These are phyloP conservation scores for Termitomyces bulborhizus DNA, from an alignment of 768 basidiomycete genomes.

Conservation along the genomic window DNA sequence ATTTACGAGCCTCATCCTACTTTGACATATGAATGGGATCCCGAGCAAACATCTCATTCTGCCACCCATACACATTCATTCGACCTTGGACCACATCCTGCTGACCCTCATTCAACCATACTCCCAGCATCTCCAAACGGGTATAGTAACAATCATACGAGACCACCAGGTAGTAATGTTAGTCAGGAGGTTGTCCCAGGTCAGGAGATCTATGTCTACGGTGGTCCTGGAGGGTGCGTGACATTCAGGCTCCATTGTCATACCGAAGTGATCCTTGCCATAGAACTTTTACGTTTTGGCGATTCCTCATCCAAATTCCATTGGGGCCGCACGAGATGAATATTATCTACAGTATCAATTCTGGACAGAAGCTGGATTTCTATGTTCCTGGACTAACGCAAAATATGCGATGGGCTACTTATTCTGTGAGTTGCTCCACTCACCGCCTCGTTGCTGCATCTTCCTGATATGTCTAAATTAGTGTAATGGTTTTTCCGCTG, in stretches of 20 bases:
- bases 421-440: slow-evolving; percentile 54
- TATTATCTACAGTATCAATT: slow-evolving; percentile 78
- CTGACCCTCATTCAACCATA: slow-evolving; percentile 58
- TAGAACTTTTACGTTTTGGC: slow-evolving; percentile 91
- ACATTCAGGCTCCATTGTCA: slow-evolving; percentile 4
- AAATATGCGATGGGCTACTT: slow-evolving; percentile 88
- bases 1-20: slow-evolving; percentile 69
- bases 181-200: slow-evolving; percentile 42
- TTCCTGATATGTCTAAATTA: slow-evolving; percentile 20
- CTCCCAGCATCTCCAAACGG: slow-evolving; percentile 20
- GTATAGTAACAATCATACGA: slow-evolving; percentile 15
- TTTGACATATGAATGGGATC: slow-evolving; percentile 72
- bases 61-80: slow-evolving; percentile 28
- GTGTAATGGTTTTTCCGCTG: slow-evolving; percentile 88
- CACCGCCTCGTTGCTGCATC: background rate
- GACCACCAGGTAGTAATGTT: slow-evolving; percentile 22
- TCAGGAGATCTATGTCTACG: slow-evolving; percentile 72
- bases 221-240: slow-evolving; percentile 45
- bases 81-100: slow-evolving; percentile 67
- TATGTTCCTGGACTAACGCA: slow-evolving; percentile 73
- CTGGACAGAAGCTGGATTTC: slow-evolving; percentile 72
- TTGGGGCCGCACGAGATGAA: slow-evolving; percentile 65
- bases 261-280: background rate
- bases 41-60: slow-evolving; percentile 25
- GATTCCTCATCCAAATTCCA: slow-evolving; percentile 83